Conservation (phyloP, 2,329 filamentous ascomycete species). For the Sporothrix globosa region DNA sequence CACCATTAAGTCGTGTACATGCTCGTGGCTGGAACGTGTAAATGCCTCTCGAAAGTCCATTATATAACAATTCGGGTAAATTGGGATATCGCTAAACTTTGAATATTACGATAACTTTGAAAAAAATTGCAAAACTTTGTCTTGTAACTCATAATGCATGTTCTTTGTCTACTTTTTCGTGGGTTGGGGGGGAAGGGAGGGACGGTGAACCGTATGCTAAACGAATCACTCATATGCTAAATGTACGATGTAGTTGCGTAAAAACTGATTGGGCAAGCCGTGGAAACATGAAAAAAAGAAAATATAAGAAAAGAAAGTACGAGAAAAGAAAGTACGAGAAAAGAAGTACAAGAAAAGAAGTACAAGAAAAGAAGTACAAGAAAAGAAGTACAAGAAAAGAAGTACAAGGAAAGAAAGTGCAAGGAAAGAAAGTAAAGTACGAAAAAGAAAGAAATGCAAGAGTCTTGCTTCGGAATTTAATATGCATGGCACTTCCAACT, state of each 20-base stretch:
- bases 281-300: neutral
- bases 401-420: no score
- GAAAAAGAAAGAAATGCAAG: no score
- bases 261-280: neutral
- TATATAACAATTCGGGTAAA: neutral
- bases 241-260: neutral
- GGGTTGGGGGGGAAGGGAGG: no score
- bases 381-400: neutral
- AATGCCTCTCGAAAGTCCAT: constrained; percentile 13
- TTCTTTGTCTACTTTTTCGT: neutral
- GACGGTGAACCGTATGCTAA: no score
- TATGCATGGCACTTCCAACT: no score
- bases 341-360: neutral
- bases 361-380: no score
- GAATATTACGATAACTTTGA: neutral
- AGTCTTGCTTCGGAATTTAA: no score
- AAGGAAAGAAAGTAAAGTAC: no score
- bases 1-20: constrained; percentile 3
- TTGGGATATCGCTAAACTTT: neutral
- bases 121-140: neutral
- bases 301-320: neutral
- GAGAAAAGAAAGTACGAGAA: neutral
- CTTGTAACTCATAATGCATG: neutral
- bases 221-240: no score
- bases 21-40: neutral